Conservation (phyloP, 768 basidiomycete genomes). For the Lentinula edodes region DNA sequence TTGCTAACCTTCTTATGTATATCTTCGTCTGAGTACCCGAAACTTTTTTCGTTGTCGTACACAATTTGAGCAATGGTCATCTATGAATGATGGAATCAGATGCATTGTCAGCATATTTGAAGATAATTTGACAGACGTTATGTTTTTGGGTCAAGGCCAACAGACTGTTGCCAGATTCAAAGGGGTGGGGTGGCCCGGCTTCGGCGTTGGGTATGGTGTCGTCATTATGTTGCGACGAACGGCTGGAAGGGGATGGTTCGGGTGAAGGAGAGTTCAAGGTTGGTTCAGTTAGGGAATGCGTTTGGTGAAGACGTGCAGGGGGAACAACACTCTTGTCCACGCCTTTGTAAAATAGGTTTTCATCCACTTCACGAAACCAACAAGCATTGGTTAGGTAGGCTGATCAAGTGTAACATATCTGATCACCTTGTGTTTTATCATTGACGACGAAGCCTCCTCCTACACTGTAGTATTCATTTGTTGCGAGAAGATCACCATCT, state of each 20-base stretch:
- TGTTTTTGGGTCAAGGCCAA: constrained; percentile 72
- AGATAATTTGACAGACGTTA: constrained; percentile 51
- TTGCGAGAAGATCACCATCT: constrained; percentile 83
- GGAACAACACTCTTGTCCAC: constrained; percentile 81
- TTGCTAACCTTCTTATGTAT: constrained; percentile 61
- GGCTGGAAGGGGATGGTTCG: not conserved
- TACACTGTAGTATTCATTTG: constrained; percentile 93
- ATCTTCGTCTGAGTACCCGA: constrained; percentile 70
- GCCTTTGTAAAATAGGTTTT: constrained; percentile 92
- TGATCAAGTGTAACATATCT: not conserved
- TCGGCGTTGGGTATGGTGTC: constrained; percentile 11
- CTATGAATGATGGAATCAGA: constrained; percentile 29
- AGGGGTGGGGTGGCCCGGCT: constrained; percentile 77
- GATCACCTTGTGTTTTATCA: constrained; percentile 80
- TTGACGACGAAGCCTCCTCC: constrained; percentile 96
- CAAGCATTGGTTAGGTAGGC: not conserved
- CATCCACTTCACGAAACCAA: constrained; percentile 52
- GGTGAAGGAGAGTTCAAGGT: not conserved
- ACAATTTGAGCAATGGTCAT: constrained; percentile 93
- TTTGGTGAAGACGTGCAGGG: constrained; percentile 70
- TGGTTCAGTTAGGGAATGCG: constrained; percentile 39
- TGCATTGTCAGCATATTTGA: not conserved
- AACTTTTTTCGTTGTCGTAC: constrained; percentile 84
- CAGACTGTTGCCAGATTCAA: constrained; percentile 70
- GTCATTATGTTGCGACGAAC: not conserved